Percentiles rank a stretch among this genome's conserved stretches.
Evolutionary conservation across 2,329 filamentous ascomycete species (phyloP).

Genomic region (Ophiocordyceps camponoti-saundersi): DNA sequence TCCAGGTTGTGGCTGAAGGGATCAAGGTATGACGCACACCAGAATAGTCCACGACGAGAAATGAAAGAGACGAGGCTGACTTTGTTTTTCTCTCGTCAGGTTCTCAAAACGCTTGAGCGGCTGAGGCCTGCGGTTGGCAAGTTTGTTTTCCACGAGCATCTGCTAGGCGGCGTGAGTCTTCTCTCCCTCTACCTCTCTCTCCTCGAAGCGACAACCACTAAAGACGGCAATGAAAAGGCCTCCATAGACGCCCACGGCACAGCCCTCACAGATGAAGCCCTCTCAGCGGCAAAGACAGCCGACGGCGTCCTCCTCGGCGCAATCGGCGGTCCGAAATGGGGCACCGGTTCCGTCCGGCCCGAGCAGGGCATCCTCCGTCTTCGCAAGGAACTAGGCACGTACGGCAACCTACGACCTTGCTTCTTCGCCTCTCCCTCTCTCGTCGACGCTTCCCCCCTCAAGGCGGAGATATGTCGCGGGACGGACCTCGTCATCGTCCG

Average conservation of each 20-base stretch:
- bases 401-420: slow-evolving; percentile 90
- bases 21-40: slow-evolving; percentile 48
- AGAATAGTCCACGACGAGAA: too few relatives aligned
- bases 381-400: slow-evolving; percentile 84
- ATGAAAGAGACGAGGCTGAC: not conserved
- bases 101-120: slow-evolving; percentile 65
- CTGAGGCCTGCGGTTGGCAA: slow-evolving; percentile 49
- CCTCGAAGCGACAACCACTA: too few relatives aligned
- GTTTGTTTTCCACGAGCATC: slow-evolving; percentile 81
- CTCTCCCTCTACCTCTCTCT: too few relatives aligned
- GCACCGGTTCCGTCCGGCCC: slow-evolving; percentile 70
- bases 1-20: slow-evolving; percentile 60
- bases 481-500: slow-evolving; percentile 88
- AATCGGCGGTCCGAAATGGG: slow-evolving; percentile 95
- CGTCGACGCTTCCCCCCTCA: slow-evolving; percentile 72
- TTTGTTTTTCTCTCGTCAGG: slow-evolving; percentile 4
- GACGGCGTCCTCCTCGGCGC: slow-evolving; percentile 85
- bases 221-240: slow-evolving; percentile 33
- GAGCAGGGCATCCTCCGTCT: slow-evolving; percentile 85
- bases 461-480: slow-evolving; percentile 67
- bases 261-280: slow-evolving; percentile 68
- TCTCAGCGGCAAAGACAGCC: slow-evolving; percentile 66
- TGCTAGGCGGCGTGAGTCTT: slow-evolving; percentile 69
- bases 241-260: slow-evolving; percentile 72
- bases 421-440: slow-evolving; percentile 84